Percentiles rank a stretch among this genome's conserved stretches.
Conservation (phyloP, 1,284 basidiomycete species). For the Laetiporus sulphureus region DNA sequence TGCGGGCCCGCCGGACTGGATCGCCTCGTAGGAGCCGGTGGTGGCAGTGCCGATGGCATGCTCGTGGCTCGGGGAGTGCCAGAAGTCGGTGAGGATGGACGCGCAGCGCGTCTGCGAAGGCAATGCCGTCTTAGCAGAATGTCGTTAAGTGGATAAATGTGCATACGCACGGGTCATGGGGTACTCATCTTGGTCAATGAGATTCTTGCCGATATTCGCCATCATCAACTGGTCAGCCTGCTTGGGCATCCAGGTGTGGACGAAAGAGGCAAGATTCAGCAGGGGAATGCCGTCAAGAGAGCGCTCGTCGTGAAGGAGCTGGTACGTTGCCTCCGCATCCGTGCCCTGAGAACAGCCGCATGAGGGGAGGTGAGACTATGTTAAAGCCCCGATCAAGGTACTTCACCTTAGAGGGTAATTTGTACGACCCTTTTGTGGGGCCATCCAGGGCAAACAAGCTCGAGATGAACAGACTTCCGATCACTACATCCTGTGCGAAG, state of each 20-base stretch:
- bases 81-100: constrained; percentile 87
- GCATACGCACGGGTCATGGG: constrained; percentile 63
- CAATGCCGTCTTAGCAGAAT: background rate
- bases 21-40: constrained; percentile 90
- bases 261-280: constrained; percentile 80
- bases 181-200: constrained; percentile 92
- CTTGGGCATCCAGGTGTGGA: constrained; percentile 56
- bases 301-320: constrained; percentile 83
- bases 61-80: constrained; percentile 77
- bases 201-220: constrained; percentile 86
- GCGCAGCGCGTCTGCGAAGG: constrained; percentile 66
- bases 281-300: constrained; percentile 72
- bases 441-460: too few species aligned
- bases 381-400: background rate
- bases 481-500: too few species aligned
- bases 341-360: constrained; percentile 36
- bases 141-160: constrained; percentile 6
- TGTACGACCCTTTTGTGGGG: too few species aligned
- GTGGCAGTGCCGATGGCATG: constrained; percentile 88
- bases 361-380: background rate
- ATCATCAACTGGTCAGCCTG: constrained; percentile 66
- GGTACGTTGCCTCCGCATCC: constrained; percentile 57
- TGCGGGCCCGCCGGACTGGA: constrained; percentile 91
- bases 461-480: too few species aligned
- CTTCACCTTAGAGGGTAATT: constrained; percentile 48